These are phyloP conservation scores for Lepraria neglecta DNA, from an alignment of 495 filamentous ascomycete species.

Conservation along the genomic window DNA sequence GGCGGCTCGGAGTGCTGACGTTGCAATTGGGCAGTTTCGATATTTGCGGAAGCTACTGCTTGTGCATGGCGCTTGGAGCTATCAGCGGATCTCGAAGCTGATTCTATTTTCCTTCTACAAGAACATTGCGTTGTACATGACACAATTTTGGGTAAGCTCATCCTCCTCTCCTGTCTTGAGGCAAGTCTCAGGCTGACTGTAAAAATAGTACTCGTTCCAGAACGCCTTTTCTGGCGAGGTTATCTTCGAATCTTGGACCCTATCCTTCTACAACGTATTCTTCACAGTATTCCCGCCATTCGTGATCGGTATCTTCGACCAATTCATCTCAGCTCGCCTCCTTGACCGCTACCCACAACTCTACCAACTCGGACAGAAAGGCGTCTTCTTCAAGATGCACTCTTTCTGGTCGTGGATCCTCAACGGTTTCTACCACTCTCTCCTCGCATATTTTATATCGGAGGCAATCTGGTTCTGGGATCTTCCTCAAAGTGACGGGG, in stretches of 20 bases:
- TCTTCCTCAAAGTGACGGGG: conserved; percentile 65
- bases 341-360: conserved; percentile 96
- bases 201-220: conserved; percentile 80
- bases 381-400: conserved; percentile 83
- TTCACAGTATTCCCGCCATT: conserved; percentile 94
- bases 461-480: conserved; percentile 76
- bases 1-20: conserved; percentile 91
- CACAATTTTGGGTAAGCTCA: conserved; percentile 89
- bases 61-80: conserved; percentile 96
- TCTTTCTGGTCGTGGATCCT: conserved; percentile 88
- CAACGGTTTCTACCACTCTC: conserved; percentile 93
- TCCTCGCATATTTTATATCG: conserved; percentile 80
- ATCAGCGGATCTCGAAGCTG: conserved; percentile 91
- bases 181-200: conserved; percentile 32
- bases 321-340: conserved; percentile 94
- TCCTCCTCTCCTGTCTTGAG: conserved; percentile 11
- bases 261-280: conserved; percentile 99
- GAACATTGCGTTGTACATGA: conserved; percentile 97
- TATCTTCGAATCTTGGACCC: conserved; percentile 98
- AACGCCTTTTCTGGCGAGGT: conserved; percentile 96
- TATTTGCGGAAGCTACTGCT: conserved; percentile 91
- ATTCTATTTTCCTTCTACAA: conserved; percentile 99
- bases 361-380: conserved; percentile 88
- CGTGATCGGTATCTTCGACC: conserved; percentile 94
- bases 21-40: conserved; percentile 93